Evolutionary conservation across 1,284 basidiomycete species (phyloP), one percentile per base, ranked within the genome.

Genomic region (Fomitiporia mediterranea): DNA sequence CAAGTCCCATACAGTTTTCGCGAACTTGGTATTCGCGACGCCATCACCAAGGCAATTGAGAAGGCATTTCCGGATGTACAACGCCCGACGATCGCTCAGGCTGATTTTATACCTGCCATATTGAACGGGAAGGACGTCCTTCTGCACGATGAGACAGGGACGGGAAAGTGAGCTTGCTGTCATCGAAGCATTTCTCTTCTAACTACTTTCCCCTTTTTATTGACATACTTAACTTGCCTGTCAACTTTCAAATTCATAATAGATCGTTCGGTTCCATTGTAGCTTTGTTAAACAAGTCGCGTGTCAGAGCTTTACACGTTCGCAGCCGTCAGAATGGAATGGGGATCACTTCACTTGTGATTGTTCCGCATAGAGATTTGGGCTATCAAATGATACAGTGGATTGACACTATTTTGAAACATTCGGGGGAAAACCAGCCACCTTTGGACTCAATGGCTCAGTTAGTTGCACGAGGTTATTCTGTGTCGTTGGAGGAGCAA

Each of bases 311-410:
- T 44, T 50, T 42, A 32, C 42, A 56, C 32, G 35, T 51, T 57
- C 50, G 55, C 53, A 35, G 44, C 43, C 51, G 61, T 63, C 56
- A 51, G 62, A 55, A 56, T 61, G 60, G 60, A 65, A 23, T 54
- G 64, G 40, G 30, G 52, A 73, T 78, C 32, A 75, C 75, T 23
- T 77, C 82, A 15, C 71, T 91, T 40, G 69, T 89, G 21, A 72
- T 91, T 42, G 85, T 89, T 3, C 89, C 89, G 4, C 89, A 91
- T 65, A 75, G 81, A 32, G 87, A 89, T 64, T 72, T 91, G 58
- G 88, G 82, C 2, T 77, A 79, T 62, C 89, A 91, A 67, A 76
- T 83, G 50, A 68, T 77, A 48, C 73, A 82, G 54, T 91, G 89
- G 88, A 78, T 86, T 47, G 70, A 83, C 58, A 72, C 74, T 50